phyloP scores from a whole-genome alignment of 2,329 filamentous ascomycete genomes.

The Penicillium sp. region DNA sequence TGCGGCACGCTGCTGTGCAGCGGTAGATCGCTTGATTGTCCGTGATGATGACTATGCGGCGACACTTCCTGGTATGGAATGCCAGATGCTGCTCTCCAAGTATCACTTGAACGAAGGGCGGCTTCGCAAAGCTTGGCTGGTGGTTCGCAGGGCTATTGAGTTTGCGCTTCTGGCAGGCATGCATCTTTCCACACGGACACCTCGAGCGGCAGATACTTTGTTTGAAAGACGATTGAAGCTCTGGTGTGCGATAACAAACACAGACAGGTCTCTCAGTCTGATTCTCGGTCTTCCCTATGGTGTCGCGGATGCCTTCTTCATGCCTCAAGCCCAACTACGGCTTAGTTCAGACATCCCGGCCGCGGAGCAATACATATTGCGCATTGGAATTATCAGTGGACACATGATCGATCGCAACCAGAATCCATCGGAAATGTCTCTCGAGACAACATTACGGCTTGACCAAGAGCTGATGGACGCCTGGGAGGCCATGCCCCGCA shows the following conservation, averaged over 20 bases:
- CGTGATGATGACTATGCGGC: conserved; percentile 48
- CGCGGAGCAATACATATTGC: conserved; percentile 29
- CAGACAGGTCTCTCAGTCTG: conserved; percentile 50
- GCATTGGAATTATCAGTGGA: conserved; percentile 34
- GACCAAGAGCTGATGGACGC: conserved; percentile 40
- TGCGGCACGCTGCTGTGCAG: conserved; percentile 44
- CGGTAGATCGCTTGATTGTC: conserved; percentile 47
- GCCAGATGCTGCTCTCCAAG: conserved; percentile 48
- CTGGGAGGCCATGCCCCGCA: conserved; percentile 26
- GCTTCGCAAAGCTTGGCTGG: conserved; percentile 52
- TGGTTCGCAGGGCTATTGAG: conserved; percentile 48
- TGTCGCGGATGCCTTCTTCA: conserved; percentile 30
- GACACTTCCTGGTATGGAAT: conserved; percentile 51
- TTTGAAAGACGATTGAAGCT: conserved; percentile 32
- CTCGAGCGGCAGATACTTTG: conserved; percentile 21
- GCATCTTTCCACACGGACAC: conserved; percentile 34
- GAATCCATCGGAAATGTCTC: conserved; percentile 30
- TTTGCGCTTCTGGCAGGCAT: conserved; percentile 50
- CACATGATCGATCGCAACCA: conserved; percentile 43
- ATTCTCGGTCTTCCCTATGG: conserved; percentile 51
- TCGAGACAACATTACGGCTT: conserved; percentile 39
- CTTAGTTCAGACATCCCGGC: conserved; percentile 14
- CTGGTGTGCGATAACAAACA: conserved; percentile 40
- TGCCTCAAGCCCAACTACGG: conserved; percentile 26
- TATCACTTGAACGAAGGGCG: conserved; percentile 53